These are phyloP conservation scores for Arctium lappa DNA, from an alignment of 129 eudicot species.

Conservation along the genomic window DNA sequence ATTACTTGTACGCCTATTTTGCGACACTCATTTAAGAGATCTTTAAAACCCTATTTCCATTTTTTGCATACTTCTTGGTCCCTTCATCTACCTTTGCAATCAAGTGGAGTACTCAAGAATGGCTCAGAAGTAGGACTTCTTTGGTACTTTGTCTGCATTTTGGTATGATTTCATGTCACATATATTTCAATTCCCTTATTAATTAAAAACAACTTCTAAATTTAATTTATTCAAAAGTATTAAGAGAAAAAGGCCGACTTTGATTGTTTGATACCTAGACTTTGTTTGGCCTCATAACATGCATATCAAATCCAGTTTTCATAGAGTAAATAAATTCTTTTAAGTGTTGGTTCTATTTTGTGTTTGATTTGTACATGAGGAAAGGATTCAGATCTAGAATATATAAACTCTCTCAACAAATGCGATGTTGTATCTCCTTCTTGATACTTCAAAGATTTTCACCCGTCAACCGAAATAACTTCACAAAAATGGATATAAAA, in stretches of 20 bases:
- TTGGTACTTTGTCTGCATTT: constrained; percentile 30
- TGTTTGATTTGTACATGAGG: not conserved
- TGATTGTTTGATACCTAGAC: not conserved
- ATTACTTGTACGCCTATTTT: constrained; percentile 29
- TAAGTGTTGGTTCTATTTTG: constrained; percentile 13
- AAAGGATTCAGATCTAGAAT: not conserved
- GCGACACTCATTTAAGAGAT: constrained; percentile 31
- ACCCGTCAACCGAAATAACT: not conserved
- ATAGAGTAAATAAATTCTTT: not conserved
- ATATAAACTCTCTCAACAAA: not conserved
- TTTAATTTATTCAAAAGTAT: not conserved
- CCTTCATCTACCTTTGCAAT: constrained; percentile 39
- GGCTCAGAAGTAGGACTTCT: not conserved
- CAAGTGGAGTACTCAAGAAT: constrained; percentile 26
- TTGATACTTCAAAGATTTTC: not conserved
- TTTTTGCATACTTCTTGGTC: constrained; percentile 31
- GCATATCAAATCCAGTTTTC: constrained; percentile 1
- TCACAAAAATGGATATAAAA: no score
- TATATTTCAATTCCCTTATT: constrained; percentile 14
- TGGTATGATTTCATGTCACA: constrained; percentile 20
- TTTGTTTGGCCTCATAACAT: not conserved
- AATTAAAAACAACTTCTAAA: not conserved
- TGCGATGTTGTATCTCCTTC: not conserved
- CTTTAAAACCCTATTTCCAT: constrained; percentile 29
- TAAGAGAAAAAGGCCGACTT: not conserved